These are phyloP conservation scores for Pseudocercospora eumusae DNA, from an alignment of 2,329 filamentous ascomycete species.

Conservation along the genomic window DNA sequence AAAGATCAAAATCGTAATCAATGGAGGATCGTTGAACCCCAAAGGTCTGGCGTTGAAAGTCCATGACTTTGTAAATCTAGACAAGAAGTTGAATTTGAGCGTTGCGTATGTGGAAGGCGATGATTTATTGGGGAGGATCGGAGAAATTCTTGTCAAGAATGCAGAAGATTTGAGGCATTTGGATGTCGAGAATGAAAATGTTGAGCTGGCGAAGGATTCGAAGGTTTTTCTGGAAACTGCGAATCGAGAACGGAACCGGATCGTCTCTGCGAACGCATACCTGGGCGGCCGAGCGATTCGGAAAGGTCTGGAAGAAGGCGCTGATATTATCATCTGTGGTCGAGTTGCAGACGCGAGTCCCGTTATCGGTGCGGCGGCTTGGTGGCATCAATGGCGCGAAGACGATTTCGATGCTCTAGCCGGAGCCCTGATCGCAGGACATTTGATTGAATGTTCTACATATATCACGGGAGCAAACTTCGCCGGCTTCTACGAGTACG, in stretches of 20 bases:
- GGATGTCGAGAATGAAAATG: conserved; percentile 28
- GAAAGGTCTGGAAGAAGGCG: conserved; percentile 42
- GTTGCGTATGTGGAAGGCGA: conserved; percentile 53
- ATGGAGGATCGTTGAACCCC: conserved; percentile 59
- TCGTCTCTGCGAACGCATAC: conserved; percentile 41
- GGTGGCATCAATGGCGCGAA: conserved; percentile 47
- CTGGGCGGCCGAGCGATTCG: conserved; percentile 48
- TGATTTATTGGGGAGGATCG: conserved; percentile 26
- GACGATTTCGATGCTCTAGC: conserved; percentile 43
- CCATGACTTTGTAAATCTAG: conserved; percentile 36
- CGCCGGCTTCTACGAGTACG: conserved; percentile 44
- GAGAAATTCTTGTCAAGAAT: conserved; percentile 24
- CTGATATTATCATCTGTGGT: conserved; percentile 48
- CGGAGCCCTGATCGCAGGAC: conserved; percentile 44
- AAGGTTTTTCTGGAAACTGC: conserved; percentile 25
- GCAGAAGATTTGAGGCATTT: conserved; percentile 30
- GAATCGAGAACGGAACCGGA: conserved; percentile 25
- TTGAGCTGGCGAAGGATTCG: conserved; percentile 29
- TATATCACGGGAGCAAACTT: conserved; percentile 47
- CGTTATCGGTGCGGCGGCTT: conserved; percentile 45
- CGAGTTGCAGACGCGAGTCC: conserved; percentile 47
- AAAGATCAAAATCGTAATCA: conserved; percentile 57
- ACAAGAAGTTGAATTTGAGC: conserved; percentile 43
- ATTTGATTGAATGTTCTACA: conserved; percentile 47
- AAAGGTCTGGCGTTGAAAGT: conserved; percentile 54